Conservation (phyloP, 495 filamentous ascomycete genomes). For the Trichoderma asperelloides region DNA sequence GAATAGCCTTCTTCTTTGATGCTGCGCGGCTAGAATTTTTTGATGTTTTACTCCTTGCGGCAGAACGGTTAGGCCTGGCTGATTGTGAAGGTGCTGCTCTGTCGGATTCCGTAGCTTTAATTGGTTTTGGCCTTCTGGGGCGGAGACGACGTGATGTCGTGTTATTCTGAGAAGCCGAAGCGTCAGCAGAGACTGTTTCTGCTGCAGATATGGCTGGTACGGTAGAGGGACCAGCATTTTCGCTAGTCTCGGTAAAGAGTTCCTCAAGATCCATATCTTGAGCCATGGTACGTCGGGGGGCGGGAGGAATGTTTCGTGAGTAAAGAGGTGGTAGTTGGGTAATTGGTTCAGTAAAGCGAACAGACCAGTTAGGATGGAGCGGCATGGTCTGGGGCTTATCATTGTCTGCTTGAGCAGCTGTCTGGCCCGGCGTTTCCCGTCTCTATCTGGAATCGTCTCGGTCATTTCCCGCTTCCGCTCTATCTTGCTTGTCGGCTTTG, state of each 20-base stretch:
- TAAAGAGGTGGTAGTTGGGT: neutral
- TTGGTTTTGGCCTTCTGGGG: neutral
- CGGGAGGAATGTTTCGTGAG: neutral
- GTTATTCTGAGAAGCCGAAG: neutral
- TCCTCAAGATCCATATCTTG: neutral
- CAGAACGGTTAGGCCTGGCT: neutral
- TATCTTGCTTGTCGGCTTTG: slow-evolving; percentile 7
- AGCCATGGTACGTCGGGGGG: neutral
- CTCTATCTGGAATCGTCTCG: slow-evolving; percentile 8
- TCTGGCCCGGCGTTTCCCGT: slow-evolving; percentile 1
- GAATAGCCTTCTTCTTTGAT: neutral
- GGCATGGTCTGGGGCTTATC: neutral
- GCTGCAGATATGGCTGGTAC: neutral
- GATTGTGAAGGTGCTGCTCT: neutral
- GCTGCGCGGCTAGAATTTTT: neutral
- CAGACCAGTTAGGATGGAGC: slow-evolving; percentile 6
- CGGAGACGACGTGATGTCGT: neutral
- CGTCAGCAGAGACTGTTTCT: neutral
- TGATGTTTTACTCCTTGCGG: neutral
- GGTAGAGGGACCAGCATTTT: neutral
- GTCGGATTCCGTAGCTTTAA: neutral
- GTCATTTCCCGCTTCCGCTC: neutral
- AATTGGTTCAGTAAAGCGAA: neutral
- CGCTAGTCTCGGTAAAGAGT: neutral
- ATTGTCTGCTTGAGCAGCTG: neutral